A percentile compares a stretch with the other conserved stretches of the same genome.
Evolutionary conservation across 768 basidiomycete species (phyloP).

Genomic region (Sutorius australiensis): DNA sequence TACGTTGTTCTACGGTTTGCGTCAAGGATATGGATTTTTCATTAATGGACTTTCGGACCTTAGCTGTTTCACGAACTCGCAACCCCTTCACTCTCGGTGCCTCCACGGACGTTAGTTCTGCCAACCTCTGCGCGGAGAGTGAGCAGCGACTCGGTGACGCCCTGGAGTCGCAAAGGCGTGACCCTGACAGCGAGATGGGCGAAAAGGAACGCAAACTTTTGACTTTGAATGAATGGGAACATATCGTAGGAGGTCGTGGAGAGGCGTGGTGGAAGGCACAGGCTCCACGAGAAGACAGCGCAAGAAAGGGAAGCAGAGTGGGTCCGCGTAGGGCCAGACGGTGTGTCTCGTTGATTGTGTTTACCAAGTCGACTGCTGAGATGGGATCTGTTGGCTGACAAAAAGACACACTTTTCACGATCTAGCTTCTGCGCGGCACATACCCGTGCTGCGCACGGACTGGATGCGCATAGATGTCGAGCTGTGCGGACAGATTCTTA

Average conservation of each 20-base stretch:
- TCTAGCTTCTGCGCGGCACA: slow-evolving; percentile 44
- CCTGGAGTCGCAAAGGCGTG: not conserved
- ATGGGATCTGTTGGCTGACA: slow-evolving; percentile 14
- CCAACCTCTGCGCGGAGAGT: slow-evolving; percentile 20
- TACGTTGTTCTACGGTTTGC: slow-evolving; percentile 32
- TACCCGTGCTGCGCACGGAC: slow-evolving; percentile 51
- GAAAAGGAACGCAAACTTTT: slow-evolving; percentile 37
- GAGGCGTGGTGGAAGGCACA: slow-evolving; percentile 21
- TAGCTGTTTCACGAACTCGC: slow-evolving; percentile 24
- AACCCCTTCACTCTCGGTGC: slow-evolving; percentile 24
- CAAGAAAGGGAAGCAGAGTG: slow-evolving; percentile 7
- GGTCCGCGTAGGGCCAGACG: slow-evolving; percentile 27
- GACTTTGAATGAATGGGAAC: slow-evolving; percentile 45
- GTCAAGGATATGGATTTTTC: slow-evolving; percentile 6
- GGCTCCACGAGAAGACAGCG: slow-evolving; percentile 10
- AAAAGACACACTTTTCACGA: slow-evolving; percentile 70
- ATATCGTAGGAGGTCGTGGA: slow-evolving; percentile 9
- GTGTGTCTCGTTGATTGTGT: slow-evolving; percentile 5
- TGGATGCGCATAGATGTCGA: slow-evolving; percentile 78
- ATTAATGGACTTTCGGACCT: not conserved
- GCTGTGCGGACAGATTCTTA: slow-evolving; percentile 67
- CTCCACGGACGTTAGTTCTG: slow-evolving; percentile 30
- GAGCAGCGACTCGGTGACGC: slow-evolving; percentile 11
- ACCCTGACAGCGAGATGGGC: not conserved
- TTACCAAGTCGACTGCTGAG: not conserved